Percentiles rank a stretch among this genome's conserved stretches.
Conservation (phyloP, 1,284 basidiomycete species). For the Ceratobasidium sp. region DNA sequence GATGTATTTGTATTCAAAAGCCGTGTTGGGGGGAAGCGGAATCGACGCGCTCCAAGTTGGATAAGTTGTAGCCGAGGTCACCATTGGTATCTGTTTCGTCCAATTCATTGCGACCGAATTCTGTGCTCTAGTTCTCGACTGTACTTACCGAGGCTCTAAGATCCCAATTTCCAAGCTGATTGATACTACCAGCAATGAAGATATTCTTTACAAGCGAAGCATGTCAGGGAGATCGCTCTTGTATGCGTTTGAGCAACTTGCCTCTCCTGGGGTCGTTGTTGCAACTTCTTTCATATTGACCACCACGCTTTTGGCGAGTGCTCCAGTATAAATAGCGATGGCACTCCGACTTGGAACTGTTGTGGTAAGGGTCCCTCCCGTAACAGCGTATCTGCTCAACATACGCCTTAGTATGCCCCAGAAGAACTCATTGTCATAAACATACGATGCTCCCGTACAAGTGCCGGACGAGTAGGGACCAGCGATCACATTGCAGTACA, state of each 20-base stretch:
- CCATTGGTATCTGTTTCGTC: background rate
- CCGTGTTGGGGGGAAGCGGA: background rate
- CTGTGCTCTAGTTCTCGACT: background rate
- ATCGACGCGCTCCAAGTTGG: constrained; percentile 1
- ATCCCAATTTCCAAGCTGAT: background rate
- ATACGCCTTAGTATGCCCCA: background rate
- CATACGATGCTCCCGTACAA: constrained; percentile 63
- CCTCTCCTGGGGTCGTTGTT: background rate
- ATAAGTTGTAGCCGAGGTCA: constrained; percentile 6
- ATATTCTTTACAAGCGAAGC: background rate
- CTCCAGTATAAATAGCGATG: constrained; percentile 65
- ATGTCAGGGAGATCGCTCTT: no score
- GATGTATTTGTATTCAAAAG: constrained; percentile 13
- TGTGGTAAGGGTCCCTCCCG: constrained; percentile 60
- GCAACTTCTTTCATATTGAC: background rate
- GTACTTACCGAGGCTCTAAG: background rate
- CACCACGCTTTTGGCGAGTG: constrained; percentile 41
- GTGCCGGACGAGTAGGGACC: constrained; percentile 53
- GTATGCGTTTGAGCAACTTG: background rate
- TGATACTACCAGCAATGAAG: background rate
- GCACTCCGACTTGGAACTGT: constrained; percentile 62
- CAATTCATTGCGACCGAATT: background rate
- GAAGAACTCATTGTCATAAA: constrained; percentile 36
- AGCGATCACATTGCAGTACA: constrained; percentile 69
- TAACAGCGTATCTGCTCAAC: constrained; percentile 62